A percentile compares a stretch with the other conserved stretches of the same genome.
Evolutionary conservation across 805 yeast species (phyloP).

Genomic region (Kuraishia capsulata): DNA sequence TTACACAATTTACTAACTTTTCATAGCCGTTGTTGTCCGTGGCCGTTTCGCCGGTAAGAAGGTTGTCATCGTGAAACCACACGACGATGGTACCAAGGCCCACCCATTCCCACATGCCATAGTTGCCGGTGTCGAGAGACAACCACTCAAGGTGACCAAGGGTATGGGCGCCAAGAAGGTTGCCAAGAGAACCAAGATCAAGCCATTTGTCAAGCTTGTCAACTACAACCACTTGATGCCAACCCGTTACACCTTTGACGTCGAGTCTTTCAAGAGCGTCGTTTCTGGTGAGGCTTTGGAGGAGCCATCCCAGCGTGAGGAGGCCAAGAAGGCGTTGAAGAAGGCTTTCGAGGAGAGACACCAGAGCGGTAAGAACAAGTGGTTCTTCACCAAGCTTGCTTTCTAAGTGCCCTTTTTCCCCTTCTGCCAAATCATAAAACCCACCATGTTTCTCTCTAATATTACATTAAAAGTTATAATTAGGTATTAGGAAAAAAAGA

Average conservation of each 20-base stretch:
- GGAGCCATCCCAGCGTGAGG: constrained; percentile 98
- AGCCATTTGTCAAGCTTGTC: constrained; percentile 98
- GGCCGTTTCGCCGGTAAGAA: constrained; percentile 99
- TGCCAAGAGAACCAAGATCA: constrained; percentile 95
- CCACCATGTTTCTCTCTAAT: not conserved
- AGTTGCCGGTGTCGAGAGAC: constrained; percentile 98
- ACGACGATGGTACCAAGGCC: constrained; percentile 97
- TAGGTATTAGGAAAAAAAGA: not conserved
- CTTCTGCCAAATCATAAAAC: not conserved
- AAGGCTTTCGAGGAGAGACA: constrained; percentile 99
- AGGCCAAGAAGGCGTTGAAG: constrained; percentile 98
- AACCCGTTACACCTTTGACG: constrained; percentile 98
- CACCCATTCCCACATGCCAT: constrained; percentile 99
- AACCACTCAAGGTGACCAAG: constrained; percentile 95
- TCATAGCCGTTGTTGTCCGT: constrained; percentile 98
- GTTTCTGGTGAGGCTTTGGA: constrained; percentile 89
- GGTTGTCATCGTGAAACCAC: constrained; percentile 97
- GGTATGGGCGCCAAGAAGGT: constrained; percentile 91
- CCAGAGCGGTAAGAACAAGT: constrained; percentile 99
- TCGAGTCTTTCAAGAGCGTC: constrained; percentile 87
- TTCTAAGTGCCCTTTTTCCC: constrained; percentile 22
- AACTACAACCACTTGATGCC: constrained; percentile 99
- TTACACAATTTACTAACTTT: no score
- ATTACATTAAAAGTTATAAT: not conserved
- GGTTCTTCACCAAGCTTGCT: constrained; percentile 92